Conservation (phyloP, 768 basidiomycete genomes). For the Calocybe cyanea region DNA sequence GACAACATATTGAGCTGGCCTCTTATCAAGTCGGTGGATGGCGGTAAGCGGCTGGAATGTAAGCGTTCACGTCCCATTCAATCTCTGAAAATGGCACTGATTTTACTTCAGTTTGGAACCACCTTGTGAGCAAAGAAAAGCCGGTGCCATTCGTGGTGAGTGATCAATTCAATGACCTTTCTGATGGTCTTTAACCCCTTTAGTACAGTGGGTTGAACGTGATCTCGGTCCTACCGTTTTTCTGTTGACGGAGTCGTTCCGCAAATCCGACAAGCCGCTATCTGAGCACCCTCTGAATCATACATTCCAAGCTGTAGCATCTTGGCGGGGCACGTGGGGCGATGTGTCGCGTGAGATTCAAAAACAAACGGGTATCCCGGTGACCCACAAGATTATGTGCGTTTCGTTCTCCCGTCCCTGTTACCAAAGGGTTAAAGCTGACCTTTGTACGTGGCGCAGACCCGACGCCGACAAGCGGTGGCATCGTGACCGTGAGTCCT, state of each 20-base stretch:
- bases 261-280: constrained; percentile 1
- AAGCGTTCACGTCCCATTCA: neutral
- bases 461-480: constrained; percentile 9
- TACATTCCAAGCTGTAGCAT: constrained; percentile 12
- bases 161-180: neutral
- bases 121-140: constrained; percentile 11
- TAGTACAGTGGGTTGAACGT: constrained; percentile 9
- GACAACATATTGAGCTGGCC: constrained; percentile 16
- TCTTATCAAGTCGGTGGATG: constrained; percentile 7
- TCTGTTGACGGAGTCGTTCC: constrained; percentile 9
- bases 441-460: neutral
- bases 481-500: constrained; percentile 10
- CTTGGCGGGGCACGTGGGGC: constrained; percentile 15
- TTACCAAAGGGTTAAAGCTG: neutral
- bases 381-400: constrained; percentile 9
- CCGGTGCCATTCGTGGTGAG: constrained; percentile 13
- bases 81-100: neutral
- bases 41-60: constrained; percentile 11
- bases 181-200: neutral
- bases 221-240: constrained; percentile 8
- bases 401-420: neutral
- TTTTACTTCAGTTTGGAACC: constrained; percentile 6
- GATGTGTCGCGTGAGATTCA: constrained; percentile 14
- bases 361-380: constrained; percentile 13
- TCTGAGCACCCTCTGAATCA: constrained; percentile 4